These are phyloP conservation scores for Medicago truncatula DNA, from an alignment of 306 rosid genomes.

Conservation along the genomic window DNA sequence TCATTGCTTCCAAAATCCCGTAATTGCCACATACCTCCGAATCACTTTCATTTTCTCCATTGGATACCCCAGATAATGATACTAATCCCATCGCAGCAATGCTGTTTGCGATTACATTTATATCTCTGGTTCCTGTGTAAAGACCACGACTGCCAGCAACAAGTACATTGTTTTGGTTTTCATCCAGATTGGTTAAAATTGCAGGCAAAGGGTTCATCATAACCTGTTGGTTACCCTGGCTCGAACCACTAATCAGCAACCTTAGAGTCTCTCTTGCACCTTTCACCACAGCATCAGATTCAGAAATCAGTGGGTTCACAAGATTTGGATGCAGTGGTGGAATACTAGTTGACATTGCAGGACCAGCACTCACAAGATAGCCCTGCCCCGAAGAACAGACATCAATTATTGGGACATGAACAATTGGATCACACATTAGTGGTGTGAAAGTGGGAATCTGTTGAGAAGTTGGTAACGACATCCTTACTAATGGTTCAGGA, in stretches of 20 bases:
- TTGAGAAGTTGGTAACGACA: slow-evolving; percentile 74
- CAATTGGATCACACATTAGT: slow-evolving; percentile 90
- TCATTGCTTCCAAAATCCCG: slow-evolving; percentile 44
- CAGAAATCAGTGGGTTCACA: slow-evolving; percentile 72
- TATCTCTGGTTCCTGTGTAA: slow-evolving; percentile 73
- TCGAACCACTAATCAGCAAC: slow-evolving; percentile 77
- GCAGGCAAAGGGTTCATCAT: slow-evolving; percentile 74
- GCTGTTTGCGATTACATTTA: slow-evolving; percentile 73
- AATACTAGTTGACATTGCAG: slow-evolving; percentile 73
- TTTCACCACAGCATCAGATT: slow-evolving; percentile 77
- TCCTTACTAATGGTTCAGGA: slow-evolving; percentile 74
- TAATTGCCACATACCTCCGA: slow-evolving; percentile 35
- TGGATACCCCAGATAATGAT: slow-evolving; percentile 69
- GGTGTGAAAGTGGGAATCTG: slow-evolving; percentile 93
- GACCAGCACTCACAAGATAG: slow-evolving; percentile 90
- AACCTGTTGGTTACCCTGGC: slow-evolving; percentile 65
- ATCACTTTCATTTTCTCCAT: slow-evolving; percentile 36
- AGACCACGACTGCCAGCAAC: slow-evolving; percentile 86
- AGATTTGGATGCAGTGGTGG: slow-evolving; percentile 75
- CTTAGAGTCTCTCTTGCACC: slow-evolving; percentile 95
- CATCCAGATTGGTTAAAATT: slow-evolving; percentile 62
- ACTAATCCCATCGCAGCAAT: slow-evolving; percentile 87
- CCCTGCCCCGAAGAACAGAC: slow-evolving; percentile 95
- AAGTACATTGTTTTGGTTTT: slow-evolving; percentile 56
- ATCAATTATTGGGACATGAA: slow-evolving; percentile 88